These are phyloP conservation scores for Colletotrichum horii DNA, from an alignment of 2,329 filamentous ascomycete species.

Conservation along the genomic window DNA sequence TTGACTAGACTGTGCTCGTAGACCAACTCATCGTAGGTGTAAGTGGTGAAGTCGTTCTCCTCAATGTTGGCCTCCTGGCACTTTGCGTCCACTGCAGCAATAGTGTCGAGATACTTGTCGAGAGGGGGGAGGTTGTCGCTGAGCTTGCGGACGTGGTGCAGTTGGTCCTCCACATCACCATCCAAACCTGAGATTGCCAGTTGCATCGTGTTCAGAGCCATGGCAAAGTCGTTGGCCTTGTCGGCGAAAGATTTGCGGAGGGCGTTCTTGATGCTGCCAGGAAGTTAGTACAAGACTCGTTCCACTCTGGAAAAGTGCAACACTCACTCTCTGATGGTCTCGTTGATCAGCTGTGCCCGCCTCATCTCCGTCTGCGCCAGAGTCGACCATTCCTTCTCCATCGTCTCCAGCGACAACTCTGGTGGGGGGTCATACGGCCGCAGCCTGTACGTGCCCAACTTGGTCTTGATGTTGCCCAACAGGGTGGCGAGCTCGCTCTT, in stretches of 20 bases:
- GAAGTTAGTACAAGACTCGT: constrained; percentile 29
- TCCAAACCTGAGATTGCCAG: constrained; percentile 96
- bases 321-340: constrained; percentile 89
- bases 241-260: constrained; percentile 93
- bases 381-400: constrained; percentile 82
- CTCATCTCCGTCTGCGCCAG: constrained; percentile 85
- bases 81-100: constrained; percentile 83
- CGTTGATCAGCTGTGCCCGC: constrained; percentile 93
- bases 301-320: constrained; percentile 28
- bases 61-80: constrained; percentile 98
- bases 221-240: constrained; percentile 97
- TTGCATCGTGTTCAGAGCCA: constrained; percentile 93
- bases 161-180: constrained; percentile 94
- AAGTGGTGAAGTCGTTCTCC: constrained; percentile 99
- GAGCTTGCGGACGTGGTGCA: constrained; percentile 84
- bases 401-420: constrained; percentile 79
- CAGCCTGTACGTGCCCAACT: constrained; percentile 91
- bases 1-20: constrained; percentile 94
- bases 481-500: constrained; percentile 94
- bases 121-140: constrained; percentile 86
- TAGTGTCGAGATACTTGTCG: constrained; percentile 89
- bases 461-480: constrained; percentile 98
- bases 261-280: constrained; percentile 84
- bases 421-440: constrained; percentile 88
- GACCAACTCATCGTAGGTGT: constrained; percentile 93